phyloP scores from a whole-genome alignment of 345 rosid species.

The Eucalyptus cloeziana region DNA sequence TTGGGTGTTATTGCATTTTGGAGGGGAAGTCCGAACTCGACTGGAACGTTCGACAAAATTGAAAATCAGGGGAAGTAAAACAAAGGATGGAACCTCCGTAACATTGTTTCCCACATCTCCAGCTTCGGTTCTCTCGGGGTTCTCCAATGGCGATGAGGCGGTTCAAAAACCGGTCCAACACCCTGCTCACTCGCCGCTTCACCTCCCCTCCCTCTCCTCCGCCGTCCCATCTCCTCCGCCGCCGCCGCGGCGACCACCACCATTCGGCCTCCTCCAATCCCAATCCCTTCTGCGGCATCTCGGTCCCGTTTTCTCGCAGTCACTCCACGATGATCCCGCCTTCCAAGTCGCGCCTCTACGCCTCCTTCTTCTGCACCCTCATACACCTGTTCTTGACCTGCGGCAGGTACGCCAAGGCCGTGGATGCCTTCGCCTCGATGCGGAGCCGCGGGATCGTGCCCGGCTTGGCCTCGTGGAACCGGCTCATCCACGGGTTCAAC shows the following conservation, averaged over 20 bases:
- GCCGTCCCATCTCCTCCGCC: neutral
- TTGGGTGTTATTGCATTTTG: neutral
- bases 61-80: neutral
- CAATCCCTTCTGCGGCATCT: neutral
- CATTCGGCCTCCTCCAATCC: neutral
- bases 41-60: neutral
- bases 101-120: neutral
- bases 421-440: constrained; percentile 49
- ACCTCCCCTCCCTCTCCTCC: neutral
- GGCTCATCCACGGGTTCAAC: constrained; percentile 43
- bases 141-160: neutral
- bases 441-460: constrained; percentile 39
- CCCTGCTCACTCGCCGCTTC: neutral
- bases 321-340: neutral
- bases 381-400: constrained; percentile 53
- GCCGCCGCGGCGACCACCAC: neutral
- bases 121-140: neutral
- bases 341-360: constrained; percentile 12
- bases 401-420: constrained; percentile 48
- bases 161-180: neutral
- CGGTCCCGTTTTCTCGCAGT: neutral
- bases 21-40: neutral
- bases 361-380: constrained; percentile 61
- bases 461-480: constrained; percentile 39
- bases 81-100: neutral